Base-by-base conservation (phyloP, 2,329 filamentous ascomycete species). In the Nigrospora oryzae region DNA sequence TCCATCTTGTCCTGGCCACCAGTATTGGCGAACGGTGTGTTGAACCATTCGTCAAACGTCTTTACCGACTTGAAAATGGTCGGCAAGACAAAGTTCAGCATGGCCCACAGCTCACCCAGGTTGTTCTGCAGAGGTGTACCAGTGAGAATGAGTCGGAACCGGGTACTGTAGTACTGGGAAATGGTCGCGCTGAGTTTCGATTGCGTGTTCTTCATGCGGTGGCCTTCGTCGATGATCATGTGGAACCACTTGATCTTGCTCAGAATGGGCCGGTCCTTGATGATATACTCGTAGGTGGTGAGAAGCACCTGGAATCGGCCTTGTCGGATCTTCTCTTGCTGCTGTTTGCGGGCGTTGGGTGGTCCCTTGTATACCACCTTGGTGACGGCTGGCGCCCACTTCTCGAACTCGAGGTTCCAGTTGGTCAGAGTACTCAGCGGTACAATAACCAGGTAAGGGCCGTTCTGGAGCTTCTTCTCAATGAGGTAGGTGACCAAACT, bases 161-260 rank as follows among this genome's bases (percentile, higher is more conserved):
- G 84, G 30, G 91, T 96, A 58, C 77, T 84, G 70, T 98, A 98
- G 73, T 97, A 97, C 50, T 89, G 83, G 34, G 91, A 90, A 52
- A 98, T 88, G 5, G 93, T 97, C 53, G 83, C 89, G 65, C 89
- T 96, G 55, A 98, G 77, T 70, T 98, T 98, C 11, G 93, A 98
- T 56, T 93, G 84, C 30, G 88, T 78, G 67, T 98, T 98, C 79
- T 98, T 98, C 93, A 98, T 98, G 63, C 93, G 89, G 66, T 98
- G 93, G 69, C 93, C 93, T 73, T 98, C 93, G 58, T 98, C 93
- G 53, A 98, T 93, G 57, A 98, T 97, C 93, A 98, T 97, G 70
- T 98, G 93, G 57, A 96, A 85, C 93, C 93, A 98, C 69, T 97
- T 97, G 69, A 98, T 91, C 74, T 97, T 97, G 73, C 88, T 94